Evolutionary conservation across 257 asterid genomes (phyloP), one percentile per base, ranked within the genome.

Genomic region (Lavandula angustifolia): DNA sequence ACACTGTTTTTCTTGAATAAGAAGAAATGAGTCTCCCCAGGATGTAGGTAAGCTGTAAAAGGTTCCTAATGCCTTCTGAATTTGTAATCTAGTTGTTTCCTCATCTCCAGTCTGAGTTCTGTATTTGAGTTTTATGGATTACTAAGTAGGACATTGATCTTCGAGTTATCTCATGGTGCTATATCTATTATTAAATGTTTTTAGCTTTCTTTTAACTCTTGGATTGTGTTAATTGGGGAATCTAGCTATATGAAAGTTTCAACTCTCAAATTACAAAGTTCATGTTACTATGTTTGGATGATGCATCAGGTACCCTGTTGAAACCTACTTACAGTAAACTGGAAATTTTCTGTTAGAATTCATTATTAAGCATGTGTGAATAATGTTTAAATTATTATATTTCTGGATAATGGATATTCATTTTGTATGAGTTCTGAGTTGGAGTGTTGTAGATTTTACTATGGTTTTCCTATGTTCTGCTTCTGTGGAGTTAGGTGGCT

Each of bases 391-490:
- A 33, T 17, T 62, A 46, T 57, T 37, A 27, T 60, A 60, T 64
- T 41, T 66, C 47, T 55, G 48, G 18, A 51, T 9, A 49, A 64
- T 54, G 14, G 11, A 51, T 48, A 47, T 50, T 42, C 42, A 17
- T 48, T 14, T 31, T 62, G 34, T 55, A 70, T 48, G 62, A 64
- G 67, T 56, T 68, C 50, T 49, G 49, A 49, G 61, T 5, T 16
- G 68, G 49, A 65, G 52, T 64, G 7, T 56, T 59, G 46, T 43
- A 58, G 59, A 56, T 60, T 41, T 69, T 11, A 73, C 44, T 60
- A 48, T 59, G 55, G 17, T 55, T 75, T 60, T 69, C 70, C 44
- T 69, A 54, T 54, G 56, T 54, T 72, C 29, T 49, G 65, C 64
- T 62, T 57, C 52, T 34, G 43, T 46, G 60, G 70, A 62, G 35